Conservation (phyloP, 768 basidiomycete species). For the Tylopilus balloui region DNA sequence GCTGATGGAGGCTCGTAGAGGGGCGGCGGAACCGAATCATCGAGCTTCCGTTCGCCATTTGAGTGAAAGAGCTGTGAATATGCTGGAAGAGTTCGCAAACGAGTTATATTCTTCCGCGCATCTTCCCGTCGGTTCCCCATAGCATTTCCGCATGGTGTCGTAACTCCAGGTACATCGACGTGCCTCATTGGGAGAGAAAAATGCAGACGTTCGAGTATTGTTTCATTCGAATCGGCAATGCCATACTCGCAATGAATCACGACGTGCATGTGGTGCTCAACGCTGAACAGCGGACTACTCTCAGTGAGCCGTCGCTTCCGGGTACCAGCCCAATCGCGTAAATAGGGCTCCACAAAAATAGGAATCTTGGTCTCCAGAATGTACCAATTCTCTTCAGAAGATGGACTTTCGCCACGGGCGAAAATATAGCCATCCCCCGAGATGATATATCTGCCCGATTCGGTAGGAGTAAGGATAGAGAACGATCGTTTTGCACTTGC, state of each 20-base stretch:
- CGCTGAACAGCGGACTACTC: conserved; percentile 51
- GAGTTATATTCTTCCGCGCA: conserved; percentile 14
- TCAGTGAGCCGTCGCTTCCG: conserved; percentile 40
- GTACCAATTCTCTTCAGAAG: conserved; percentile 26
- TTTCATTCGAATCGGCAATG: conserved; percentile 32
- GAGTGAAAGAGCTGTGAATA: conserved; percentile 76
- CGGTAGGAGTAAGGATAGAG: conserved; percentile 45
- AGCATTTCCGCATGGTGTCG: not conserved
- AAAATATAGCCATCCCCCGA: conserved; percentile 50
- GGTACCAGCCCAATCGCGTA: conserved; percentile 29
- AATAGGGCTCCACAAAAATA: conserved; percentile 11
- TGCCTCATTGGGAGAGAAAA: conserved; percentile 50
- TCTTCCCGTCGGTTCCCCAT: conserved; percentile 5
- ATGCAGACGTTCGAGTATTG: conserved; percentile 24
- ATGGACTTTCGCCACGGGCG: conserved; percentile 21
- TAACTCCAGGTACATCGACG: conserved; percentile 37
- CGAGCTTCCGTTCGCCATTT: conserved; percentile 71
- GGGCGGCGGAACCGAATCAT: conserved; percentile 60
- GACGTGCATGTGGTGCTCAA: conserved; percentile 51
- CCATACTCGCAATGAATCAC: conserved; percentile 56
- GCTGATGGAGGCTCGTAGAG: conserved; percentile 47
- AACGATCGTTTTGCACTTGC: conserved; percentile 35
- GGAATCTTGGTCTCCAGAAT: conserved; percentile 20
- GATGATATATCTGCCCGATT: conserved; percentile 46
- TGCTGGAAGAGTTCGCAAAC: conserved; percentile 48